Base-by-base conservation (phyloP, 2,329 filamentous ascomycete species). In the Purpureocillium lavendulum region DNA sequence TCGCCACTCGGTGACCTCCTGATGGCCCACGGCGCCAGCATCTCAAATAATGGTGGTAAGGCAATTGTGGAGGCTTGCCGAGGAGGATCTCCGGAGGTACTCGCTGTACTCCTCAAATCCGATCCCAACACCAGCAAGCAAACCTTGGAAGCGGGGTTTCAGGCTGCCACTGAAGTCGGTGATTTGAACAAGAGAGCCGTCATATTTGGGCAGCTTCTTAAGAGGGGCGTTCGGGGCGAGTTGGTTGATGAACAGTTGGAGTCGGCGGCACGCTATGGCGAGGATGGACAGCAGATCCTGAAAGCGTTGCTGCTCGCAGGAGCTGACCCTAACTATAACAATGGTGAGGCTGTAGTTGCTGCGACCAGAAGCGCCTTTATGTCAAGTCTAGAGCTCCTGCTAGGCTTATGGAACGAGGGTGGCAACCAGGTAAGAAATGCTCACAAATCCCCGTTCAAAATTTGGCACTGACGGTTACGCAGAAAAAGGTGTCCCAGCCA, bases 41-140 rank as follows among this genome's bases (percentile, higher is more conserved):
- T 71, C 3, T 66, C 72, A 3, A 65, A 69, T 33, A 67, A 67
- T 9, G 66, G 70, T 18, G 73, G 73, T 5, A 68, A 75, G 40
- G 70, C 72, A 3, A 61, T 79, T 8, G 60, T 77, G 1, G 69
- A 74, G 45, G 73, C 75, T 1, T 75, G 71, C 26, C 64, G 68
- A 2, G 65, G 67, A 0, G 75, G 74, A 0, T 66, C 68, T 1
- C 54, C 64, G 0, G 66, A 69, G 4, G 67, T 78, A 5, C 50
- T 79, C 3, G 54, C 61, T 30, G 67, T 77, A 53, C 56, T 79
- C 1, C 55, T 79, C 1, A 62, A 57, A 17, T 62, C 65, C 2
- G 61, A 64, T 17, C 53, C 49, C 0, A 50, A 63, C 4, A 52
- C 66, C 0, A 61, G 61, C 10, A 63, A 63, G 35, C 51, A 55